Conservation (phyloP, 2,329 filamentous ascomycete genomes). For the Monilinia laxa region DNA sequence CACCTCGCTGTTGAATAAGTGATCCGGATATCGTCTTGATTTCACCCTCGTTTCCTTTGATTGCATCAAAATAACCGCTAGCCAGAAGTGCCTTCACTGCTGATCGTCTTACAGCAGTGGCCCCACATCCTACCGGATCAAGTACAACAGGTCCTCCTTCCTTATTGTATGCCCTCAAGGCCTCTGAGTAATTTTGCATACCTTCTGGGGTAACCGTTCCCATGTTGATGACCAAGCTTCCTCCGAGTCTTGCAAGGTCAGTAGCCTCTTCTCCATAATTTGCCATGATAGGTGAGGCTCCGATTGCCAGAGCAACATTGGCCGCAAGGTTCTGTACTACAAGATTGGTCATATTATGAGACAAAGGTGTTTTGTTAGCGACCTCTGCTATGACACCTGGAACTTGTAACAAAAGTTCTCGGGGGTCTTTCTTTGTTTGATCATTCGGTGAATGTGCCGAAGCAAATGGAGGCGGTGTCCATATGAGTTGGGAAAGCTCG, state of each 20-base stretch:
- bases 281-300: constrained; percentile 91
- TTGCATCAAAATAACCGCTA: constrained; percentile 76
- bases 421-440: constrained; percentile 30
- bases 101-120: constrained; percentile 69
- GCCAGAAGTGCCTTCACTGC: constrained; percentile 71
- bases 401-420: constrained; percentile 32
- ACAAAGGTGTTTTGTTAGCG: constrained; percentile 65
- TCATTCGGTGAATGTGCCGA: constrained; percentile 24
- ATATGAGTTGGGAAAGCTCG: constrained; percentile 57
- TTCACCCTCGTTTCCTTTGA: constrained; percentile 93
- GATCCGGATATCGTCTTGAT: constrained; percentile 69
- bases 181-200: constrained; percentile 68
- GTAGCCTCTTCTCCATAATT: constrained; percentile 78
- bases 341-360: constrained; percentile 96
- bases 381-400: constrained; percentile 58
- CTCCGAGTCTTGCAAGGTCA: constrained; percentile 75
- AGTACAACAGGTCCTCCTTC: constrained; percentile 74
- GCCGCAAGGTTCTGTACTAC: constrained; percentile 95
- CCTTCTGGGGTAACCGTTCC: constrained; percentile 81
- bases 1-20: constrained; percentile 70
- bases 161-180: constrained; percentile 78
- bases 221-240: constrained; percentile 89
- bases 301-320: constrained; percentile 81
- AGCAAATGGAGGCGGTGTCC: constrained; percentile 36
- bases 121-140: constrained; percentile 88